phyloP scores from a whole-genome alignment of 148 eudicot genomes.

The Mesembryanthemum crystallinum region DNA sequence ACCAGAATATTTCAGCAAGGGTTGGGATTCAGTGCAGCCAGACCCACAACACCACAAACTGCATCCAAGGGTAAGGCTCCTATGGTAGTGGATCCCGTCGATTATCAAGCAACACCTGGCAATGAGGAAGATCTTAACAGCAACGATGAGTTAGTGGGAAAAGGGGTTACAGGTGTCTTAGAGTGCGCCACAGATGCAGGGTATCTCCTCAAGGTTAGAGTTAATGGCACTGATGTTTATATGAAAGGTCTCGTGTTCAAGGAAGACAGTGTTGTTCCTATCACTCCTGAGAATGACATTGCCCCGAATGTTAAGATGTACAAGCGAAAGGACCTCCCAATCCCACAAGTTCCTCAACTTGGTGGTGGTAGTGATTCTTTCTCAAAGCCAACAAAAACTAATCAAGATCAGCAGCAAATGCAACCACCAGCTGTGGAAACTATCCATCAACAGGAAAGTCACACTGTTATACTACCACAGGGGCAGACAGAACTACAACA shows the following conservation, averaged over 20 bases:
- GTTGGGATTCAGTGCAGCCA: conserved; percentile 8
- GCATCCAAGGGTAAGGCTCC: conserved; percentile 22
- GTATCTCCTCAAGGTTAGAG: conserved; percentile 39
- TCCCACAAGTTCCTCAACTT: conserved; percentile 22
- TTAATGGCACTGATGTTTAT: conserved; percentile 22
- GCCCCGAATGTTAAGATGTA: conserved; percentile 44
- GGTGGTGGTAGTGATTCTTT: neutral
- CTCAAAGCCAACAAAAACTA: neutral
- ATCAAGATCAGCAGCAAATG: neutral
- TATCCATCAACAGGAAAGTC: conserved; percentile 7
- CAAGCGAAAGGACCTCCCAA: conserved; percentile 32
- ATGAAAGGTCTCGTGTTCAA: conserved; percentile 49
- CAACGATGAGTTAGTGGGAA: conserved; percentile 44
- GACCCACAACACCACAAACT: conserved; percentile 6
- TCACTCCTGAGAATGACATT: conserved; percentile 46
- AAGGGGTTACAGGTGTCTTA: conserved; percentile 42
- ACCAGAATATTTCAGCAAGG: conserved; percentile 4
- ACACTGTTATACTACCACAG: neutral
- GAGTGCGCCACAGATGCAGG: conserved; percentile 56
- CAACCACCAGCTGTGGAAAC: neutral
- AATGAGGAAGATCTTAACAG: neutral
- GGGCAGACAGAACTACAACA: neutral
- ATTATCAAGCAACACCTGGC: neutral
- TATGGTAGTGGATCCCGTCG: conserved; percentile 13
- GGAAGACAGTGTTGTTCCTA: conserved; percentile 37